Evolutionary conservation across 2,329 filamentous ascomycete species (phyloP).

Genomic region (Neofusicoccum kwambonambiense): DNA sequence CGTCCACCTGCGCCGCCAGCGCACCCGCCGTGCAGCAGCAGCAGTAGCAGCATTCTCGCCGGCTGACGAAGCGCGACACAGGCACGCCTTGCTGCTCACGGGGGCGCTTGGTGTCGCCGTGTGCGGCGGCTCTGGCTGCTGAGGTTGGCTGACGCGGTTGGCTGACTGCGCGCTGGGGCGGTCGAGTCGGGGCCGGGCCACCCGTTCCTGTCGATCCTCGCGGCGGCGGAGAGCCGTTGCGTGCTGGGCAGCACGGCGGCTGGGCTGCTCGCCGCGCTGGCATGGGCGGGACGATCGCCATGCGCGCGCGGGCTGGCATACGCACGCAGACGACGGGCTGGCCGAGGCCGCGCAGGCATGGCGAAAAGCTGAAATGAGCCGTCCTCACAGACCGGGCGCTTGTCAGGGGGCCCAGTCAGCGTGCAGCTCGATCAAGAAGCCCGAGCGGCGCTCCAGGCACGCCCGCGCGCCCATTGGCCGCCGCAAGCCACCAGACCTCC

Average conservation of each 20-base stretch:
- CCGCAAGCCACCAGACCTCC: constrained; percentile 5
- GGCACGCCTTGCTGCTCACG: too few relatives aligned
- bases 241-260: neutral
- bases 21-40: neutral
- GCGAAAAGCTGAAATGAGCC: constrained; percentile 16
- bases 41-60: too few relatives aligned
- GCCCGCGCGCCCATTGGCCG: constrained; percentile 17
- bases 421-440: constrained; percentile 16
- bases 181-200: neutral
- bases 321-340: neutral
- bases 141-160: too few relatives aligned
- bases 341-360: constrained; percentile 16
- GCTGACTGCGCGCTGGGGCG: too few relatives aligned
- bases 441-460: constrained; percentile 20
- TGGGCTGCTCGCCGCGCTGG: neutral
- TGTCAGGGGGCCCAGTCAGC: constrained; percentile 17
- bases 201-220: constrained; percentile 16
- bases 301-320: neutral
- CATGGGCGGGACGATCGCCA: constrained; percentile 10
- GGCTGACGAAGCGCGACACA: too few relatives aligned
- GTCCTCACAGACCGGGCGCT: constrained; percentile 16
- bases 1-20: neutral
- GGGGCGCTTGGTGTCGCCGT: too few relatives aligned
- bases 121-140: too few relatives aligned
- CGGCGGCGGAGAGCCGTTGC: constrained; percentile 18